These are phyloP conservation scores for Penicillium sp. DNA, from an alignment of 2,329 filamentous ascomycete genomes.

Conservation along the genomic window DNA sequence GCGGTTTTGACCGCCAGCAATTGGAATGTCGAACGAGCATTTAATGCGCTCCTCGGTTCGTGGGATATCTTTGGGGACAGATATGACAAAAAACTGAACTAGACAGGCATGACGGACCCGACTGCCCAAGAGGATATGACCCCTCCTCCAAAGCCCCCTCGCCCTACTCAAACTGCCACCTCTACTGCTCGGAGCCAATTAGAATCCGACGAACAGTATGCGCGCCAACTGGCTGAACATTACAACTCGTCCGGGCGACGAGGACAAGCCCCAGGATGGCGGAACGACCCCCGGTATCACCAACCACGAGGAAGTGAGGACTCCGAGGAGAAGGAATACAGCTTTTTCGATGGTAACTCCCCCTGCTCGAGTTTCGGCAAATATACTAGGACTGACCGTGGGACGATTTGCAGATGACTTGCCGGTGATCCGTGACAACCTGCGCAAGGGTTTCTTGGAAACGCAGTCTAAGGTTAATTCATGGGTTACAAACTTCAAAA, in stretches of 20 bases:
- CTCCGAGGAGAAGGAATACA: conserved; percentile 73
- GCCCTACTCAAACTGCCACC: conserved; percentile 58
- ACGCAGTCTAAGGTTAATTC: conserved; percentile 90
- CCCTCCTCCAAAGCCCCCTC: conserved; percentile 78
- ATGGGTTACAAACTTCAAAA: conserved; percentile 89
- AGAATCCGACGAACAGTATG: conserved; percentile 87
- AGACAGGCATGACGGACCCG: conserved; percentile 74
- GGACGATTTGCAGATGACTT: conserved; percentile 67
- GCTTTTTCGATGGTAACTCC: conserved; percentile 74
- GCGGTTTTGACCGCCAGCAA: conserved; percentile 84
- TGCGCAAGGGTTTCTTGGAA: conserved; percentile 91
- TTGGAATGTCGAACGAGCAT: conserved; percentile 87
- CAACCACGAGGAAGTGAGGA: conserved; percentile 56
- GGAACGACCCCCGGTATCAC: conserved; percentile 39
- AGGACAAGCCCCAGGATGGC: conserved; percentile 32
- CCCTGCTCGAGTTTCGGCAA: neutral
- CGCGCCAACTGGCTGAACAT: conserved; percentile 88
- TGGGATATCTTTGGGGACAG: conserved; percentile 4
- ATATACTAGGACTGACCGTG: conserved; percentile 5
- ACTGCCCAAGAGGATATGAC: conserved; percentile 62
- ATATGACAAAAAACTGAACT: conserved; percentile 7
- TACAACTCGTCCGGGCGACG: conserved; percentile 58
- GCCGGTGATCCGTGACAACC: conserved; percentile 86
- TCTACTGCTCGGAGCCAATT: conserved; percentile 72
- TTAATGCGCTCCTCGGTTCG: conserved; percentile 86